A percentile compares a stretch with the other conserved stretches of the same genome.
phyloP scores from a whole-genome alignment of 2,329 filamentous ascomycete species.

The Colletotrichum costaricense region DNA sequence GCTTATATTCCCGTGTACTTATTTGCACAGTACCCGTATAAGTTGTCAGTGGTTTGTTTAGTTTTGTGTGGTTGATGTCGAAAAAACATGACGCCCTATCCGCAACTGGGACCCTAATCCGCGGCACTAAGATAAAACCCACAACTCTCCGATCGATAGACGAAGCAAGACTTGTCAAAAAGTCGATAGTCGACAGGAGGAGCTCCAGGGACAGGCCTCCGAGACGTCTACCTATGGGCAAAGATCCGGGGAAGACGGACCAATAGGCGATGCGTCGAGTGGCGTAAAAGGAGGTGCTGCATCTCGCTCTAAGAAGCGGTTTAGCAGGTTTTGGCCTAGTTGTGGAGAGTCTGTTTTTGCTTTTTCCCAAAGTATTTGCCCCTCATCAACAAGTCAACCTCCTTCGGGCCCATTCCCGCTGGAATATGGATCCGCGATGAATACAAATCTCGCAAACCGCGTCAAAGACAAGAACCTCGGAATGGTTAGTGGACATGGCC shows the following conservation, averaged over 20 bases:
- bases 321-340: constrained; percentile 8
- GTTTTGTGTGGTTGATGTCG: neutral
- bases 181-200: neutral
- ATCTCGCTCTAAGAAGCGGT: constrained; percentile 1
- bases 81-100: neutral
- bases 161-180: constrained; percentile 14
- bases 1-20: neutral
- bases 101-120: neutral
- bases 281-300: constrained; percentile 14
- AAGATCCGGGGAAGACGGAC: constrained; percentile 29
- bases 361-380: neutral
- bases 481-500: constrained; percentile 11
- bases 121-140: neutral
- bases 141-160: constrained; percentile 26
- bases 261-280: constrained; percentile 14
- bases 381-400: neutral
- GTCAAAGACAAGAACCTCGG: constrained; percentile 7
- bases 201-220: neutral
- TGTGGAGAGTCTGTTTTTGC: neutral
- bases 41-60: neutral
- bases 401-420: constrained; percentile 9
- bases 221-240: neutral
- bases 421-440: constrained; percentile 20
- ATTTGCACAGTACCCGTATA: neutral
- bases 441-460: constrained; percentile 6